phyloP scores from a whole-genome alignment of 2,329 filamentous ascomycete genomes.

The Leptographium lundbergii region DNA sequence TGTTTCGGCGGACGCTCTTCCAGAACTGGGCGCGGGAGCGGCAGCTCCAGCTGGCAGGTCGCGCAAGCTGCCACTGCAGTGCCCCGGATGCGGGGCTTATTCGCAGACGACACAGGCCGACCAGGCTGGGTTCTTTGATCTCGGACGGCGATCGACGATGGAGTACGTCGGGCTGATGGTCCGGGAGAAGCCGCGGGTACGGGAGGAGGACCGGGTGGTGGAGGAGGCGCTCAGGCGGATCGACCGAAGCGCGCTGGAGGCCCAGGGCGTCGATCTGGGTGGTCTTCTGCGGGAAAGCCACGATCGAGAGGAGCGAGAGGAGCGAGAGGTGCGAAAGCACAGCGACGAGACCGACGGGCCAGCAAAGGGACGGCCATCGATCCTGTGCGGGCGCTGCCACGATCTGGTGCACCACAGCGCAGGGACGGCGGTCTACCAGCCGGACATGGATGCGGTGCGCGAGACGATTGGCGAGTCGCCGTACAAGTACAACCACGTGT shows the following conservation, averaged over 20 bases:
- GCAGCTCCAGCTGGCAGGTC: too few species aligned
- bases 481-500: slow-evolving; percentile 84
- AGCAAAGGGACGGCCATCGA: slow-evolving; percentile 19
- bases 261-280: slow-evolving; percentile 31
- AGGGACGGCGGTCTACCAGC: slow-evolving; percentile 63
- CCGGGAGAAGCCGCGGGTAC: slow-evolving; percentile 9
- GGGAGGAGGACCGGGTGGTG: slow-evolving; percentile 33
- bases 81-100: slow-evolving; percentile 52
- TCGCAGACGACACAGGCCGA: slow-evolving; percentile 40
- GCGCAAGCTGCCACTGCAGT: slow-evolving; percentile 38
- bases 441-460: slow-evolving; percentile 66
- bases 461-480: slow-evolving; percentile 82
- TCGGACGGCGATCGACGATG: slow-evolving; percentile 36
- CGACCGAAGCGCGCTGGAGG: slow-evolving; percentile 23
- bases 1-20: neutral
- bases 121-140: slow-evolving; percentile 45
- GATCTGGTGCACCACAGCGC: slow-evolving; percentile 62
- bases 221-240: slow-evolving; percentile 30
- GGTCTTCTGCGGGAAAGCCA: slow-evolving; percentile 15
- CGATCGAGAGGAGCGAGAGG: too few species aligned
- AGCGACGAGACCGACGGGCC: neutral
- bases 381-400: slow-evolving; percentile 82
- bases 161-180: slow-evolving; percentile 30
- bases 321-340: neutral
- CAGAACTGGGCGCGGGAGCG: neutral